Conservation (phyloP, 805 yeast genomes). For the Nakazawaea ishiwadae region DNA sequence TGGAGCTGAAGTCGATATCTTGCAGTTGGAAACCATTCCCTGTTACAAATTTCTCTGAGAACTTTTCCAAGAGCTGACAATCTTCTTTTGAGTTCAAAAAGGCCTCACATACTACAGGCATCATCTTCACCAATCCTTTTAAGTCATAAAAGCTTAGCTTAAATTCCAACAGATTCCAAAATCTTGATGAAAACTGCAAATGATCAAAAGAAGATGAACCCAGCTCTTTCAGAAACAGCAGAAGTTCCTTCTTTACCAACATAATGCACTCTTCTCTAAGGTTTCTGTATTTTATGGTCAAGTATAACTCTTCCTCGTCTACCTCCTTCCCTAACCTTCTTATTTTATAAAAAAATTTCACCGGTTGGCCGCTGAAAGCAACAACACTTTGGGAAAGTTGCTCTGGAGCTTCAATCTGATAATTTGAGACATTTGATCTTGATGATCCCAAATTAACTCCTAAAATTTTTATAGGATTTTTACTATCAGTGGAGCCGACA, state of each 20-base stretch:
- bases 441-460: constrained; percentile 28
- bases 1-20: neutral
- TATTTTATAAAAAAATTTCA: constrained; percentile 56
- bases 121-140: constrained; percentile 16
- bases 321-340: constrained; percentile 18
- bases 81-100: too few relatives aligned
- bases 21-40: constrained; percentile 1
- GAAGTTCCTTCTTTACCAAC: constrained; percentile 23
- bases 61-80: neutral
- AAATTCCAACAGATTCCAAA: constrained; percentile 17
- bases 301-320: constrained; percentile 24
- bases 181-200: neutral
- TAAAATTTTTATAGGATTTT: constrained; percentile 49
- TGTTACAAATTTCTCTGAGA: neutral
- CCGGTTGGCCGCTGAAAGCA: constrained; percentile 69
- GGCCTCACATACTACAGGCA: too few relatives aligned
- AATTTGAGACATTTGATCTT: constrained; percentile 26
- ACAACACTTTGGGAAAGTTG: constrained; percentile 26
- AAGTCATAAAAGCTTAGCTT: constrained; percentile 26
- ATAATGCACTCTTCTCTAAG: constrained; percentile 39
- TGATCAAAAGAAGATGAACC: neutral
- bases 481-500: constrained; percentile 51
- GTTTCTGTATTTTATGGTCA: constrained; percentile 42
- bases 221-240: too few relatives aligned
- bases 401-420: constrained; percentile 21